These are phyloP conservation scores for Rhizophagus sp. DNA, from an alignment of 192 early-diverging fungal genomes.

Conservation along the genomic window DNA sequence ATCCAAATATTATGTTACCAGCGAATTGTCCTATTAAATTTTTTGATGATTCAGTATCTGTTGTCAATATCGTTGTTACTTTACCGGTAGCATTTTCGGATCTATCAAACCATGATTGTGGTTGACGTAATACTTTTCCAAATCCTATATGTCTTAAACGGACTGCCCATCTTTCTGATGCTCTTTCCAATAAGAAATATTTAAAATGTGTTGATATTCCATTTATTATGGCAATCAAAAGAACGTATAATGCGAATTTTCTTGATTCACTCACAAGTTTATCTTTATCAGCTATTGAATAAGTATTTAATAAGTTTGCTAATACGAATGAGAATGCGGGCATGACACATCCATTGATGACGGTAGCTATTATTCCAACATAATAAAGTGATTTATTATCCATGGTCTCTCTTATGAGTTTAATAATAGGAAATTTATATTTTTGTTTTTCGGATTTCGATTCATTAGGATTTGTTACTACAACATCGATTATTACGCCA, in stretches of 20 bases:
- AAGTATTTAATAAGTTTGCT: constrained; percentile 10
- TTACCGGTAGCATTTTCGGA: constrained; percentile 9
- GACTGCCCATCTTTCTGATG: constrained; percentile 20
- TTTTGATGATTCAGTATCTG: constrained; percentile 25
- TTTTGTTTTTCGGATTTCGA: not conserved
- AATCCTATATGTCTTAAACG: constrained; percentile 24
- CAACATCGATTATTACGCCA: constrained; percentile 1
- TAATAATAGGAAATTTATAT: not conserved
- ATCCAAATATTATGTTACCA: constrained; percentile 10
- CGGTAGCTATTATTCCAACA: constrained; percentile 7
- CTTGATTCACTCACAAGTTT: not conserved
- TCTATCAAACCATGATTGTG: constrained; percentile 29
- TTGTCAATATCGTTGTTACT: constrained; percentile 2
- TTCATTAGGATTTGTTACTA: not conserved
- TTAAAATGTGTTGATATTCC: constrained; percentile 20
- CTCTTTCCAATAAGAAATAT: constrained; percentile 22
- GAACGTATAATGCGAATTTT: constrained; percentile 1
- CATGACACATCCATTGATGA: constrained; percentile 27
- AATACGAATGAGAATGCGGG: constrained; percentile 28
- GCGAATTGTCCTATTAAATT: constrained; percentile 22
- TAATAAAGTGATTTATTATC: not conserved
- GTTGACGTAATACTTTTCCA: constrained; percentile 3
- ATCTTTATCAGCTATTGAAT: constrained; percentile 26
- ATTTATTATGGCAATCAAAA: constrained; percentile 11
- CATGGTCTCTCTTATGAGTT: not conserved